phyloP scores from a whole-genome alignment of 2,329 filamentous ascomycete species.

The Calonectria pseudoturangicola region DNA sequence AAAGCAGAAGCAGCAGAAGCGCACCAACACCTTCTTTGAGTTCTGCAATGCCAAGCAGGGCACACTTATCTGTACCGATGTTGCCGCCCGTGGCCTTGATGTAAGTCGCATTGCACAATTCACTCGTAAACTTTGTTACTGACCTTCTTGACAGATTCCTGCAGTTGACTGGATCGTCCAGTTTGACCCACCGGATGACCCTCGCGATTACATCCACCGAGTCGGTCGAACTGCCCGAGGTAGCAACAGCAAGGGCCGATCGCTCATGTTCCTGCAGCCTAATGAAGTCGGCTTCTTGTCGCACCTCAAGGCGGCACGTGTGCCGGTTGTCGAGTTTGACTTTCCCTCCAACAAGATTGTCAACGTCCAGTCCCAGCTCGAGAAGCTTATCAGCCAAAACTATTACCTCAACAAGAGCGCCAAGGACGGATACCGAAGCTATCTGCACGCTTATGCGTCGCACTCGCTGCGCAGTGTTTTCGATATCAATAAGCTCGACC shows the following conservation, averaged over 20 bases:
- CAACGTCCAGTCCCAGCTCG: slow-evolving; percentile 92
- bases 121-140: slow-evolving; percentile 23
- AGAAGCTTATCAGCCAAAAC: slow-evolving; percentile 95
- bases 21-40: slow-evolving; percentile 99
- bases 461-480: slow-evolving; percentile 77
- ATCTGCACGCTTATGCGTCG: slow-evolving; percentile 95
- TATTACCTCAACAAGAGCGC: slow-evolving; percentile 96
- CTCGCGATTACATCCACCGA: slow-evolving; percentile 94
- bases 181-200: slow-evolving; percentile 95
- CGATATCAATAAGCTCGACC: slow-evolving; percentile 88
- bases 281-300: slow-evolving; percentile 93
- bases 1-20: slow-evolving; percentile 98
- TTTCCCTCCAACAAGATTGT: slow-evolving; percentile 94
- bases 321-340: slow-evolving; percentile 97
- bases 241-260: slow-evolving; percentile 87
- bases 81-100: slow-evolving; percentile 95
- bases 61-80: slow-evolving; percentile 95
- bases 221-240: slow-evolving; percentile 96
- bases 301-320: slow-evolving; percentile 91
- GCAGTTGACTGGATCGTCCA: slow-evolving; percentile 97
- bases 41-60: slow-evolving; percentile 87
- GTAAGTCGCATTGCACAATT: slow-evolving; percentile 64
- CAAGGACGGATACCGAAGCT: slow-evolving; percentile 88
- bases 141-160: slow-evolving; percentile 77
- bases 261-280: slow-evolving; percentile 94